These are phyloP conservation scores for Rhizopus stolonifer DNA, from an alignment of 371 early-diverging fungal genomes.

Conservation along the genomic window DNA sequence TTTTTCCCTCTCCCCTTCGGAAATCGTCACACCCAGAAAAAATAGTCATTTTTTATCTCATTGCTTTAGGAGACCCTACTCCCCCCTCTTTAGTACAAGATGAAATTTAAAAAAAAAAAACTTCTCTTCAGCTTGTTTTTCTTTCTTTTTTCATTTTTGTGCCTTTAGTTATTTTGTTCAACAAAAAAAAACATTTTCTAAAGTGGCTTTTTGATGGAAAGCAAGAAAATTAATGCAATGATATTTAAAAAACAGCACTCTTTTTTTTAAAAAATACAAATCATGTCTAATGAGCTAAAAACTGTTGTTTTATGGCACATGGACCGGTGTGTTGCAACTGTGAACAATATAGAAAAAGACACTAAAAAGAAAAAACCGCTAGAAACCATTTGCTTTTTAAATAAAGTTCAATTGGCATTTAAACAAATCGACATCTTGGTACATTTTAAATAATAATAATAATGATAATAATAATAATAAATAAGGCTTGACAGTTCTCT, in stretches of 20 bases:
- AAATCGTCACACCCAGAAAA: not conserved
- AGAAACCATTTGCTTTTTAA: constrained; percentile 22
- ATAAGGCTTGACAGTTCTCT: no score
- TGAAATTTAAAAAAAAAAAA: not conserved
- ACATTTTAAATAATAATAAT: not conserved
- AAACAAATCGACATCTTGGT: constrained; percentile 28
- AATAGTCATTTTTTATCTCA: not conserved
- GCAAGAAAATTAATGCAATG: not conserved
- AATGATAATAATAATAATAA: no score
- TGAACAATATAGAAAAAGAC: constrained; percentile 17
- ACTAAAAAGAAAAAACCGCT: constrained; percentile 18
- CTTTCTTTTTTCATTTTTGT: not conserved
- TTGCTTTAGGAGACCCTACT: not conserved
- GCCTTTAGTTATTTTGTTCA: not conserved
- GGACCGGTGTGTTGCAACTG: constrained; percentile 29
- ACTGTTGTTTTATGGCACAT: constrained; percentile 32
- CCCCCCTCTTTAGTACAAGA: not conserved
- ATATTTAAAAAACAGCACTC: not conserved
- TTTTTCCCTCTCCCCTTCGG: not conserved
- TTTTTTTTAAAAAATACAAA: not conserved
- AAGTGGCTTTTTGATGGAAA: not conserved
- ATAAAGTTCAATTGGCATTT: constrained; percentile 29
- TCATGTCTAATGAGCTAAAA: constrained; percentile 7
- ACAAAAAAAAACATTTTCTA: not conserved
- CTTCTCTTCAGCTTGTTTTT: no score